Base-by-base conservation (phyloP, 2,329 filamentous ascomycete genomes). In the Zymoseptoria passerinii region DNA sequence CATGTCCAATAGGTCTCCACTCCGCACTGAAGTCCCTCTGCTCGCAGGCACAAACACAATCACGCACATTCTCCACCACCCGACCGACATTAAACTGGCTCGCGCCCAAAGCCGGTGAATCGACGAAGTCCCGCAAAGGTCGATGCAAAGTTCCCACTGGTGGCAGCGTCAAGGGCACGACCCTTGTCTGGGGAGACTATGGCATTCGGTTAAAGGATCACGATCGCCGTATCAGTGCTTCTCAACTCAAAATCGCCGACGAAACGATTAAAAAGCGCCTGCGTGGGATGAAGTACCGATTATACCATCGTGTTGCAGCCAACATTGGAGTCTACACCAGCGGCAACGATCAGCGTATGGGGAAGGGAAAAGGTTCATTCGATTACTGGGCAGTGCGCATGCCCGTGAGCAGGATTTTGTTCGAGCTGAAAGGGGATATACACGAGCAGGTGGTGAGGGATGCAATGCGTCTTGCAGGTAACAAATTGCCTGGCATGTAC, bases 301-400 rank as follows among this genome's bases (percentile, higher is more conserved):
- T 99, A 52, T 99, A 95, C 77, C 95, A 90, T 78, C 84, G 94
- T 62, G 87, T 97, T 55, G 86, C 85, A 68, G 94, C 92, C 64
- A 96, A 95, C 71, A 88, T 97, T 65, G 94, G 92, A 71, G 95
- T 99, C 20, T 99, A 94, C 75, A 87, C 90, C 58, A 94, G 88
- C 73, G 94, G 94, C 58, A 99, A 97, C 70, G 94, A 99, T 77
- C 88, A 90, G 74, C 88, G 94, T 83, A 99, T 99, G 95, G 94
- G 94, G 74, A 99, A 97, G 77, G 94, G 94, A 76, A 99, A 99
- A 74, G 94, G 94, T 67, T 89, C 87, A 62, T 97, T 99, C 72
- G 94, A 99, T 73, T 90, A 95, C 72, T 99, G 94, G 94, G 91
- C 92, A 4, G 84, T 88, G 20, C 85, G 92, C 74, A 86, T 97